Evolutionary conservation across 495 filamentous ascomycete species (phyloP), one percentile per base, ranked within the genome.

Genomic region (Umbilicaria muhlenbergii): DNA sequence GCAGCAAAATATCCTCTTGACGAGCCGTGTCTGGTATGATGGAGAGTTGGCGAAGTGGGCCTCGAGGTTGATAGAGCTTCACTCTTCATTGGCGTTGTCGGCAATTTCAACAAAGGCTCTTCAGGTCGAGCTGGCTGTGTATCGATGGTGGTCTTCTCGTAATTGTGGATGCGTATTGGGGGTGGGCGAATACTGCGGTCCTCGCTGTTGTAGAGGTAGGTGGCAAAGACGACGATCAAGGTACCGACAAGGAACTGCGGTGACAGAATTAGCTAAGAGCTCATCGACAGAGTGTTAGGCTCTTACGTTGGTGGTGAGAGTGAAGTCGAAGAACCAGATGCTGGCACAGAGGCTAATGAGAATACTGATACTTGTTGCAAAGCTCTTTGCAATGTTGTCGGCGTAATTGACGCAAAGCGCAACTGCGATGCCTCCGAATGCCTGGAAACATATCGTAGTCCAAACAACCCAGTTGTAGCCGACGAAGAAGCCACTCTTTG

Each of bases 381-480:
- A 83, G 59, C 85, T 93, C 68, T 88, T 92, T 21, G 81, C 77
- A 55, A 89, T 86, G 54, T 84, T 91, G 58, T 91, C 80, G 4
- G 86, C 80, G 56, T 87, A 84, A 39, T 83, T 84, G 58, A 93
- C 80, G 59, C 80, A 86, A 41, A 94, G 73, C 1, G 85, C 84
- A 10, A 87, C 75, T 5, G 89, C 54, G 11, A 96, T 70, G 7
- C 91, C 91, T 34, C 87, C 87, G 11, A 80, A 53, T 0, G 89
- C 83, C 56, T 98, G 91, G 39, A 88, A 70, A 2, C 73, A 47
- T 44, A 98, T 81, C 12, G 85, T 79, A 2, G 77, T 71, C 89
- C 88, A 95, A 3, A 96, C 91, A 21, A 88, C 69, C 64, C 71
- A 74, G 59, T 89, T 94, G 64, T 96, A 98, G 7, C 91, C 91